Conservation (phyloP, 2,329 filamentous ascomycete genomes). For the Cytospora piceae region DNA sequence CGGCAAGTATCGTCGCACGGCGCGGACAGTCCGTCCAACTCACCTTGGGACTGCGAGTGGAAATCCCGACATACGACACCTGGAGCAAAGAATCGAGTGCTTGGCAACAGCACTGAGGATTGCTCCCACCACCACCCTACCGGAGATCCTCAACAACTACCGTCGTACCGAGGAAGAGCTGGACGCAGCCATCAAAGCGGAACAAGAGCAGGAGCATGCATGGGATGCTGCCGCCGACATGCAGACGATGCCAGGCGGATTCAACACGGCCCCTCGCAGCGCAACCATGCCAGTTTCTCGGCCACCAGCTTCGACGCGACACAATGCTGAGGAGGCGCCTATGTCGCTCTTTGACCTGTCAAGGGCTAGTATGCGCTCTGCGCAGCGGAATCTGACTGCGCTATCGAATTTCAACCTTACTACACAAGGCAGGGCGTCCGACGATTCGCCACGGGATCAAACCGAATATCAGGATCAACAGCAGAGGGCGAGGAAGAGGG, state of each 20-base stretch:
- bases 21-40: constrained; percentile 57
- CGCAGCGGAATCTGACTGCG: constrained; percentile 61
- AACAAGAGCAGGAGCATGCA: constrained; percentile 69
- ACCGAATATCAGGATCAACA: constrained; percentile 10
- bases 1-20: constrained; percentile 70
- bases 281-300: constrained; percentile 48
- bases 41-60: constrained; percentile 63
- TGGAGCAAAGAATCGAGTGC: constrained; percentile 82
- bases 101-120: constrained; percentile 75
- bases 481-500: constrained; percentile 66
- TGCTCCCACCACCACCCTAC: constrained; percentile 69
- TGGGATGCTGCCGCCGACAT: constrained; percentile 70
- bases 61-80: constrained; percentile 67
- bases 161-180: constrained; percentile 79
- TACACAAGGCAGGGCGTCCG: constrained; percentile 44
- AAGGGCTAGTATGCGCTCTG: constrained; percentile 61
- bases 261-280: constrained; percentile 44
- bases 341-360: constrained; percentile 70
- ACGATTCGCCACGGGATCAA: constrained; percentile 30
- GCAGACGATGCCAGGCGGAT: constrained; percentile 60
- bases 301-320: constrained; percentile 49
- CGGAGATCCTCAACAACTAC: constrained; percentile 76
- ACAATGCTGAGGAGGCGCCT: constrained; percentile 57
- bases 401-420: constrained; percentile 56
- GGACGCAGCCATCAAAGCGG: constrained; percentile 65